Evolutionary conservation across 2,329 filamentous ascomycete species (phyloP).

Genomic region (Aschersonia sp.): DNA sequence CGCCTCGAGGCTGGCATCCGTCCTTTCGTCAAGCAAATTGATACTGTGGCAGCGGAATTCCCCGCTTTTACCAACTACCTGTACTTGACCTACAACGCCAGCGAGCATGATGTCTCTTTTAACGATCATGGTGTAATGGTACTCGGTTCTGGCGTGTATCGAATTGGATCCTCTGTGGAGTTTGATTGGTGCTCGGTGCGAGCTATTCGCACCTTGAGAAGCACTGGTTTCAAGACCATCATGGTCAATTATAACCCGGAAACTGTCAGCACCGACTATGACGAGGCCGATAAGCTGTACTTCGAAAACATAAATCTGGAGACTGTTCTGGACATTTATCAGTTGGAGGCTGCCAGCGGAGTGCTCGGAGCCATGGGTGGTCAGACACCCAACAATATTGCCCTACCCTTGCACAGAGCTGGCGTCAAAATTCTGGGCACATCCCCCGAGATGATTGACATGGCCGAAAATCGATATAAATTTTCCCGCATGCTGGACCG

Average conservation of each 20-base stretch:
- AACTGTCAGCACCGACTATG: constrained; percentile 80
- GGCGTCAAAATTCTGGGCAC: constrained; percentile 91
- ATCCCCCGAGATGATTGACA: constrained; percentile 97
- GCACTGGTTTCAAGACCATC: constrained; percentile 78
- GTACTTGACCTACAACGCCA: constrained; percentile 90
- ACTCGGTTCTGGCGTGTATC: constrained; percentile 86
- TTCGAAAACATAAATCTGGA: constrained; percentile 93
- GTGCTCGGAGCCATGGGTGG: constrained; percentile 94
- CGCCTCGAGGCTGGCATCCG: constrained; percentile 76
- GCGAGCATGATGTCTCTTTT: constrained; percentile 71
- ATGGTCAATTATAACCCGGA: constrained; percentile 96
- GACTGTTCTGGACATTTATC: constrained; percentile 85
- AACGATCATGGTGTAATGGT: constrained; percentile 93
- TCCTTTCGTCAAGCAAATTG: constrained; percentile 93
- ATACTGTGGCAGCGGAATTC: constrained; percentile 96
- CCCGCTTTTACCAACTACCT: constrained; percentile 91
- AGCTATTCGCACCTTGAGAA: constrained; percentile 78
- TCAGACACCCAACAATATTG: constrained; percentile 96
- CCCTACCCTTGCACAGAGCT: constrained; percentile 71
- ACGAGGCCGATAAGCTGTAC: constrained; percentile 87
- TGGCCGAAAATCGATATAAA: constrained; percentile 94
- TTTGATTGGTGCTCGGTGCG: constrained; percentile 99
- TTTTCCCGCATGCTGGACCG: constrained; percentile 96
- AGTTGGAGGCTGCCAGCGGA: constrained; percentile 68
- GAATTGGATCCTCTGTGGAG: constrained; percentile 94